Evolutionary conservation across 805 yeast species (phyloP).

Genomic region (Spathaspora hagerdaliae): DNA sequence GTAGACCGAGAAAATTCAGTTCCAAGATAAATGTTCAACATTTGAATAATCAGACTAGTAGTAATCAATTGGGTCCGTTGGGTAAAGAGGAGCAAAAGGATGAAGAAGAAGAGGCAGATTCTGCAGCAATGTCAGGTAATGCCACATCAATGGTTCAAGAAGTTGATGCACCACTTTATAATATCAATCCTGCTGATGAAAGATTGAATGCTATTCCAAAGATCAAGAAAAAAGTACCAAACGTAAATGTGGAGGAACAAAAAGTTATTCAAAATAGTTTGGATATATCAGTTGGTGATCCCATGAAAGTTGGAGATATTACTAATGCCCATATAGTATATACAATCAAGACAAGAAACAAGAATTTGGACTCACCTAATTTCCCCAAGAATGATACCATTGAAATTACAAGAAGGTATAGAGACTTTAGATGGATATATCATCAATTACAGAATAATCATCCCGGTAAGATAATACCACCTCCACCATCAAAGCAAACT

Average conservation of each 20-base stretch:
- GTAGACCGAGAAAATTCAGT: constrained; percentile 27
- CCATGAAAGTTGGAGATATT: constrained; percentile 85
- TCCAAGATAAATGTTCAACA: constrained; percentile 27
- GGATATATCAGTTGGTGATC: constrained; percentile 80
- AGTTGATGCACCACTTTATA: constrained; percentile 53
- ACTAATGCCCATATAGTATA: constrained; percentile 88
- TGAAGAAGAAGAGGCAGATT: constrained; percentile 11
- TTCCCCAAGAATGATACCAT: constrained; percentile 29
- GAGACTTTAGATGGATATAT: constrained; percentile 92
- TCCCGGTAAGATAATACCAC: constrained; percentile 86
- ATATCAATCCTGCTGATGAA: constrained; percentile 20
- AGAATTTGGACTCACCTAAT: constrained; percentile 31
- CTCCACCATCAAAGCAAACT: constrained; percentile 93
- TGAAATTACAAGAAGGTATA: constrained; percentile 75
- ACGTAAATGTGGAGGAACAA: not conserved
- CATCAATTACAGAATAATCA: constrained; percentile 81
- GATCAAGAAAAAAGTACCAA: constrained; percentile 6
- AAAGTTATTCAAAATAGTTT: constrained; percentile 26
- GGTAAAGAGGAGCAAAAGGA: constrained; percentile 12
- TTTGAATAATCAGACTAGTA: constrained; percentile 12
- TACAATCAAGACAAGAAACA: constrained; percentile 62
- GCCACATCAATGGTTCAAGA: constrained; percentile 30
- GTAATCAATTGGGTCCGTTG: constrained; percentile 24
- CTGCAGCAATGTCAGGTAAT: constrained; percentile 11
- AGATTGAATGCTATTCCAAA: not conserved